Conservation (phyloP, 164 flowering plant genomes). For the Vitis riparia region DNA sequence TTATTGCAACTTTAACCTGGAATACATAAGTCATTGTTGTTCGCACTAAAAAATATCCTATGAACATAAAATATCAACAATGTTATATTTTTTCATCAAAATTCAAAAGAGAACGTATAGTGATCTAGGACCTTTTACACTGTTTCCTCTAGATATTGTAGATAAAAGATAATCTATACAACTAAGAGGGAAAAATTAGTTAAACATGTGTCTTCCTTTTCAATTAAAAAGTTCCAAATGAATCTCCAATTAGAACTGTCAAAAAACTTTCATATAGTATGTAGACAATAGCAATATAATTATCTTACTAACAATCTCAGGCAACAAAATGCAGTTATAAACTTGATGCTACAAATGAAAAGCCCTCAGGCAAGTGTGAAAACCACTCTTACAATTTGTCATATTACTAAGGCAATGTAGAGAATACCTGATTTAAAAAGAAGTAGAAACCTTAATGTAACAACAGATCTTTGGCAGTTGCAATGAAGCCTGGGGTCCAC, state of each 20-base stretch:
- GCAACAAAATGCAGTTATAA: neutral
- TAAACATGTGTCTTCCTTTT: too few relatives aligned
- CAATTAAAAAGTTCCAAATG: neutral
- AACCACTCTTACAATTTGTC: neutral
- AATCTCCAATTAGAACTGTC: neutral
- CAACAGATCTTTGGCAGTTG: neutral
- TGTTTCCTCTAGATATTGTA: too few relatives aligned
- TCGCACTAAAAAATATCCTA: too few relatives aligned
- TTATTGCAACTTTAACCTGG: too few relatives aligned
- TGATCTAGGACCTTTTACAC: too few relatives aligned
- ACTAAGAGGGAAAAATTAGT: too few relatives aligned
- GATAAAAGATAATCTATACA: too few relatives aligned
- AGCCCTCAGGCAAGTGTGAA: neutral
- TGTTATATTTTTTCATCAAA: too few relatives aligned
- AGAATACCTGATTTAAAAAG: neutral
- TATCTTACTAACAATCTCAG: neutral
- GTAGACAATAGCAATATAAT: neutral
- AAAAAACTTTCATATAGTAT: neutral
- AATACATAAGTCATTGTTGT: too few relatives aligned
- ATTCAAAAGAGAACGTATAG: too few relatives aligned
- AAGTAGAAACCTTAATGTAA: neutral
- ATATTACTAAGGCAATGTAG: conserved; percentile 1
- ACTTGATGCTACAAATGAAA: conserved; percentile 4
- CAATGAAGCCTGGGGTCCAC: neutral
- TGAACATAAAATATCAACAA: too few relatives aligned